Evolutionary conservation across 23 red algal species (phyloP), one percentile per base, ranked within the genome.

Genomic region (Gracilaria caudata): DNA sequence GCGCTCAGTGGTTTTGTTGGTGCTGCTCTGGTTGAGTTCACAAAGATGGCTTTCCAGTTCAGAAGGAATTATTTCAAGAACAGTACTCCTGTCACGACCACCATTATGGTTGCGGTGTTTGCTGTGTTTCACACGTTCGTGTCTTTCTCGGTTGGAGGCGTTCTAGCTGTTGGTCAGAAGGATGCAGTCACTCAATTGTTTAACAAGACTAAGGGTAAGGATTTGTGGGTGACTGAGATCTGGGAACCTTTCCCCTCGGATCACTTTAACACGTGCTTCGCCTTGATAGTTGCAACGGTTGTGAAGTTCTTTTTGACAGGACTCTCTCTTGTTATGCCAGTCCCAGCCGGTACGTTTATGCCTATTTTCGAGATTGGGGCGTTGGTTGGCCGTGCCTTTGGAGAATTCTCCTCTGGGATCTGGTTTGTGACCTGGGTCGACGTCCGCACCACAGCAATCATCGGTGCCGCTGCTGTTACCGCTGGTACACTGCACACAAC

Each of bases 281-380:
- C 71, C 12, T 28, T 93, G 53, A 20, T 81, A 20, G 5, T 86
- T 55, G 65, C 56, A 7, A 78, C 64, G 30, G 19, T 53, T n/a
- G 64, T 94, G 36, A 94, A 94, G 83, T 81, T 88, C 40, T 56
- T 94, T 11, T 37, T 88, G 37, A 96, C 84, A 17, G 83, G 44
- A 21, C 71, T 92, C 0, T 89, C 78, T 21, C 58, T 96, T 30
- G 77, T 92, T 53, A 87, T 97, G 80, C 91, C 91, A 21, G 83
- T 91, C 2, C 87, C 91, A 2, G 86, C 73, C 3, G 95, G 95
- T 19, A 79, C 80, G 10, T 93, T 94, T 64, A 82, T 91, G 85
- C 89, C 91, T 47, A 80, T 91, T 61, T 91, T 97, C 53, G 78
- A 91, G 60, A 46, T 86, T 64, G 86, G 95, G n/a, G 87, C 91